Base-by-base conservation (phyloP, 2,329 filamentous ascomycete species). In the Xylariaceae sp. region DNA sequence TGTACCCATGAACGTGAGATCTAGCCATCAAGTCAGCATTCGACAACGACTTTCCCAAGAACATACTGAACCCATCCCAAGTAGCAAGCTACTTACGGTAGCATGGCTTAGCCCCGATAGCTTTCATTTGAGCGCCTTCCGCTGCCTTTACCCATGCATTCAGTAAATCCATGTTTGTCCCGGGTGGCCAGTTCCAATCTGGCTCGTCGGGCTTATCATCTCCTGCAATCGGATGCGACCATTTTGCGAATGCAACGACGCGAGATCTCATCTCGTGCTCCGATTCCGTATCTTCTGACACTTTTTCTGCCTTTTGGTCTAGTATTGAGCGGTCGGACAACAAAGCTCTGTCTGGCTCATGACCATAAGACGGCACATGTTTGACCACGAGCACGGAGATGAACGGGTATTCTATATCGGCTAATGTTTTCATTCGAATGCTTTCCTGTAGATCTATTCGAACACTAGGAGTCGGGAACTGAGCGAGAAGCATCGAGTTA, bases 181-280 rank as follows among this genome's bases (percentile, higher is more conserved):
- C 59, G 10, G 32, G 32, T 2, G 60, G 62, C 58, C 60, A 64
- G 31, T 54, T 46, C 60, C 62, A 63, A 11, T 53, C 46, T 14
- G 57, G 32, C 35, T 64, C 62, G 10, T 38, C 41, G 17, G 61
- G 53, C 3, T 56, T 41, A 9, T 58, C 56, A 27, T 47, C 42
- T 1, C 12, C 18, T 3, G 32, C 7, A 6, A 58, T 44, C 1
- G 60, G 57, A 39, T 61, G 58, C 11, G 57, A 42, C 60, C 59
- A 63, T 36, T 63, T 64, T 9, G 61, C 61, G 32, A 63, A 64
- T 14, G 62, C 55, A 9, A 63, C 41, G 2, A 54, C 44, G 15
- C 10, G n/a, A 15, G 33, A 6, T 10, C 18, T 36, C 5, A 11
- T 5, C 11, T 22, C 14, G 32, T 27, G 22, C 22, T 27, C 22